Percentiles rank a stretch among this genome's conserved stretches.
phyloP scores from a whole-genome alignment of 805 yeast species.

The Jamesozyma lodderae region DNA sequence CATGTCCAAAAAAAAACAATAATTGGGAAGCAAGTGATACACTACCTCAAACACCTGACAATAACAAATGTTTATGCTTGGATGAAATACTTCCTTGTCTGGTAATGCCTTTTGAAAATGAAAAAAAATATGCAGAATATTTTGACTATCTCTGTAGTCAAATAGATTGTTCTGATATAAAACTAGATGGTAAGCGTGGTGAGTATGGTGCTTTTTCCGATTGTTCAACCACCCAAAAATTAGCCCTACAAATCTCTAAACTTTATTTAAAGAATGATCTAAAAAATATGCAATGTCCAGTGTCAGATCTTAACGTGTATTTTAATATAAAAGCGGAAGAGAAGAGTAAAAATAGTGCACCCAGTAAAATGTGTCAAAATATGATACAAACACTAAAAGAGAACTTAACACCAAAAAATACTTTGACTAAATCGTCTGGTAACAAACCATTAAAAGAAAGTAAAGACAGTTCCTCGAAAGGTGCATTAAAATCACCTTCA shows the following conservation, averaged over 20 bases:
- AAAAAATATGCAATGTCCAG: slow-evolving; percentile 22
- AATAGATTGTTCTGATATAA: slow-evolving; percentile 51
- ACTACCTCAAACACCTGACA: slow-evolving; percentile 64
- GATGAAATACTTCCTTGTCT: slow-evolving; percentile 47
- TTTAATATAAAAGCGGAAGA: slow-evolving; percentile 11
- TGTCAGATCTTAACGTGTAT: slow-evolving; percentile 14
- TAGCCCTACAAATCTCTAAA: slow-evolving; percentile 52
- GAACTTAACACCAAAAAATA: neutral
- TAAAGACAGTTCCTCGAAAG: too few species aligned
- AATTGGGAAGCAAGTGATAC: slow-evolving; percentile 54
- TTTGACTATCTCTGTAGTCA: slow-evolving; percentile 50
- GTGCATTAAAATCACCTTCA: too few species aligned
- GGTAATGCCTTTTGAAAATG: slow-evolving; percentile 38
- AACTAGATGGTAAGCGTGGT: slow-evolving; percentile 50
- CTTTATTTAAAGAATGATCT: slow-evolving; percentile 46
- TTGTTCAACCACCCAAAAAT: slow-evolving; percentile 54
- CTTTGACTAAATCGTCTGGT: too few species aligned
- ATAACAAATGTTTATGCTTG: slow-evolving; percentile 53
- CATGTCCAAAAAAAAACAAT: slow-evolving; percentile 13
- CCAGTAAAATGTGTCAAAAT: too few species aligned
- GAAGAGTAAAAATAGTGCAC: neutral
- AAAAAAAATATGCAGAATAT: slow-evolving; percentile 43
- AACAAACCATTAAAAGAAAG: too few species aligned
- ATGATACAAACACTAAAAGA: neutral
- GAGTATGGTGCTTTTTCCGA: slow-evolving; percentile 58